Base-by-base conservation (phyloP, 2,329 filamentous ascomycete genomes). In the Neofusicoccum parvum region DNA sequence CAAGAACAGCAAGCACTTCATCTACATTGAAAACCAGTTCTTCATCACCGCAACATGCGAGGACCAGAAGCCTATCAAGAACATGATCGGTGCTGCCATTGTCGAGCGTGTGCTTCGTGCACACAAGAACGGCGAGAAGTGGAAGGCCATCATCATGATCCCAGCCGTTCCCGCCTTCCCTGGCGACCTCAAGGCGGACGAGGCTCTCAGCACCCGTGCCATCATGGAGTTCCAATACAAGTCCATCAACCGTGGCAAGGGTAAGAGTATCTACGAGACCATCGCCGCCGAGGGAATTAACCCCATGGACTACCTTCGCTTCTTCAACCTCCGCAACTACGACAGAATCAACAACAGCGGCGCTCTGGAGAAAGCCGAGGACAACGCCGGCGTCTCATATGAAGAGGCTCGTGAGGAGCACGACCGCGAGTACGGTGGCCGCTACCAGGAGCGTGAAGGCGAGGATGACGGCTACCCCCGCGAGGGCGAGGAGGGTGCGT, bases 201-300 rank as follows among this genome's bases (percentile, higher is more conserved):
- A 86, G 23, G 88, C 90, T 9, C 81, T 94, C 1, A 90, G 90
- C 23, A 95, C 92, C 0, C 84, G 92, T 41, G 92, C 91, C 5
- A 94, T 96, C 72, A 94, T 95, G 90, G 91, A 95, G 74, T 94
- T 90, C 76, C 92, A 95, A 74, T 94, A 95, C 78, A 83, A 87
- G 72, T 90, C 87, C 60, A 95, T 95, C 79, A 90, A 87, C 76
- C 87, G 91, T 41, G 90, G 91, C 37, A 39, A 66, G 15, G 90
- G 90, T 2, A 80, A 91, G 75, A 91, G 88, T 66, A 95, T 96
- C 74, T 88, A 94, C 73, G 91, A 94, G 75, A 83, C 83, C 51
- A 84, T 94, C 62, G 81, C 82, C 17, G 81, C 85, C 64, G 84
- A 85, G 37, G 91, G 91, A 9, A 83, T 93, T 58, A 83, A 94